phyloP scores from a whole-genome alignment of 345 rosid species.

The Cardamine chenopodiifolia region DNA sequence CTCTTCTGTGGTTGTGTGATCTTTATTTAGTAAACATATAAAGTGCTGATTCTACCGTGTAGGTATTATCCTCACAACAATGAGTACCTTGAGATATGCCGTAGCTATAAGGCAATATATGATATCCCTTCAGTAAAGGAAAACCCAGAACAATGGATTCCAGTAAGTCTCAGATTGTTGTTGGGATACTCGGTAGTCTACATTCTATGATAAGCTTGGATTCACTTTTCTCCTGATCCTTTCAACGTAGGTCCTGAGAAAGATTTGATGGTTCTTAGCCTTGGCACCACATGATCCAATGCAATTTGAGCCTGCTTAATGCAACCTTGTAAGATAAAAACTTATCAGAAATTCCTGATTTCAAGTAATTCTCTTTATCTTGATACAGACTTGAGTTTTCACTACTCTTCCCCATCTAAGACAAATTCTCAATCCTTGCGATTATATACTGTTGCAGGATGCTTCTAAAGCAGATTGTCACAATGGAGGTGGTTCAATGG shows the following conservation, averaged over 20 bases:
- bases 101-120: constrained; percentile 90
- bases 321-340: constrained; percentile 74
- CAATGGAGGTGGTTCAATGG: constrained; percentile 95
- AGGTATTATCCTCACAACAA: constrained; percentile 84
- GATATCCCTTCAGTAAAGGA: constrained; percentile 80
- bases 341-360: constrained; percentile 65
- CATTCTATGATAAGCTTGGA: background rate
- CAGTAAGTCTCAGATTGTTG: constrained; percentile 49
- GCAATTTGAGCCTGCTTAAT: constrained; percentile 82
- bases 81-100: constrained; percentile 87
- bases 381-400: constrained; percentile 4
- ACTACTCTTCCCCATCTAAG: background rate
- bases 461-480: constrained; percentile 75
- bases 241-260: constrained; percentile 58
- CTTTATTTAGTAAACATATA: background rate
- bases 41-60: background rate
- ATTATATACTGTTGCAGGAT: constrained; percentile 48
- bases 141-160: constrained; percentile 67
- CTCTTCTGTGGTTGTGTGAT: background rate
- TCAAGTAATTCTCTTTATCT: constrained; percentile 51
- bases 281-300: constrained; percentile 77
- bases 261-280: constrained; percentile 80
- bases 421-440: background rate
- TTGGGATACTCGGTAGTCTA: background rate
- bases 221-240: background rate